Conservation (phyloP, 2,329 filamentous ascomycete species). For the Colletotrichum cuscutae region DNA sequence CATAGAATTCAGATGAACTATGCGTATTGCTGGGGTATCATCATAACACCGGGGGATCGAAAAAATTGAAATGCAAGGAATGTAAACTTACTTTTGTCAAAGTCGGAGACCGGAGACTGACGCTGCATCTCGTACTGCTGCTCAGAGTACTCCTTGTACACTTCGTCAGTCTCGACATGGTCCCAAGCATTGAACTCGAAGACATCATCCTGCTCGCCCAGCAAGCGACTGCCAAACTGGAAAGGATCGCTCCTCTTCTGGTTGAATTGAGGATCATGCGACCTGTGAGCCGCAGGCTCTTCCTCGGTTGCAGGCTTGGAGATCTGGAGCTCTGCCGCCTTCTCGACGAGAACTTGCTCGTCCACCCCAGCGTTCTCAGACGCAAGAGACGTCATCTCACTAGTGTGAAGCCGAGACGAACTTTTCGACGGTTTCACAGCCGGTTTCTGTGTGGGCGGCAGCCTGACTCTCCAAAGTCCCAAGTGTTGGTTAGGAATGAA, state of each 20-base stretch:
- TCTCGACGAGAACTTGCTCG: conserved; percentile 38
- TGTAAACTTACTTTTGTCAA: conserved; percentile 79
- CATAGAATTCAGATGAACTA: conserved; percentile 70
- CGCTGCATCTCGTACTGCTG: conserved; percentile 88
- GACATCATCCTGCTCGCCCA: conserved; percentile 87
- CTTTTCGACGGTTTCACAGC: background rate
- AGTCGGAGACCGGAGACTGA: conserved; percentile 87
- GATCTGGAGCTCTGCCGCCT: conserved; percentile 39
- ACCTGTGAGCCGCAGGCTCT: conserved; percentile 68
- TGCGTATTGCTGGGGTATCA: conserved; percentile 52
- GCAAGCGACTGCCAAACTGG: conserved; percentile 89
- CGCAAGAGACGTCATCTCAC: conserved; percentile 25
- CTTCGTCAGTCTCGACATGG: conserved; percentile 91
- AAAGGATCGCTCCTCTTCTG: conserved; percentile 92
- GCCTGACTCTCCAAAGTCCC: conserved; percentile 3
- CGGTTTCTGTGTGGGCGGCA: background rate
- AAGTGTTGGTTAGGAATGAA: conserved; percentile 13
- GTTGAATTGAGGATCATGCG: conserved; percentile 77
- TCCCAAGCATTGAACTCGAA: conserved; percentile 99
- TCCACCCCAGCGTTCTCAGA: conserved; percentile 11
- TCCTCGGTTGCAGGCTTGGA: conserved; percentile 21
- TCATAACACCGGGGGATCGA: conserved; percentile 40
- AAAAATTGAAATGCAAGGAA: conserved; percentile 1
- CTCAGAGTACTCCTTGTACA: conserved; percentile 87
- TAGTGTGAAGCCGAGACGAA: background rate